These are phyloP conservation scores for Asterophora parasitica DNA, from an alignment of 768 basidiomycete genomes.

Conservation along the genomic window DNA sequence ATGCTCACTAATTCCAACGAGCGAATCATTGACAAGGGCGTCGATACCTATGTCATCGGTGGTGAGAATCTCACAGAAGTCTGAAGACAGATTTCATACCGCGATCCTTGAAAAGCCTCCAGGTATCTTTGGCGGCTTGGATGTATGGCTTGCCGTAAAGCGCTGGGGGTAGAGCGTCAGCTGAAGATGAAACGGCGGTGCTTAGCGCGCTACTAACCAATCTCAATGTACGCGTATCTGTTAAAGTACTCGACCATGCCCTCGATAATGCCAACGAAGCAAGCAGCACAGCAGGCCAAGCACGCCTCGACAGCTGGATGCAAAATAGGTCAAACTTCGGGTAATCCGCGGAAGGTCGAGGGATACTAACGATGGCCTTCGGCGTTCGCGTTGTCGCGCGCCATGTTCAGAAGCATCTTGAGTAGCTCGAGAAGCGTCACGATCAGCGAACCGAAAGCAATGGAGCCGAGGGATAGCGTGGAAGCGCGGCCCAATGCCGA, in stretches of 20 bases:
- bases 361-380: slow-evolving; percentile 59
- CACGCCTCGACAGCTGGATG: slow-evolving; percentile 61
- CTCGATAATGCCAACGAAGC: slow-evolving; percentile 71
- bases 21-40: slow-evolving; percentile 77
- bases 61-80: slow-evolving; percentile 16
- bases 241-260: slow-evolving; percentile 76
- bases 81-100: slow-evolving; percentile 30
- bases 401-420: slow-evolving; percentile 52
- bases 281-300: slow-evolving; percentile 74
- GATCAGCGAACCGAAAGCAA: slow-evolving; percentile 81
- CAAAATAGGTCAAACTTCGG: neutral
- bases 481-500: slow-evolving; percentile 71
- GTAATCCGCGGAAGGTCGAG: neutral
- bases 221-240: slow-evolving; percentile 81
- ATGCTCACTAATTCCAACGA: slow-evolving; percentile 71
- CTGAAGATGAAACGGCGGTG: no score
- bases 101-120: slow-evolving; percentile 70
- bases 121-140: slow-evolving; percentile 78
- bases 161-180: slow-evolving; percentile 35
- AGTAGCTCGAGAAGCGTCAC: slow-evolving; percentile 76
- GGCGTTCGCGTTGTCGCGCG: slow-evolving; percentile 52
- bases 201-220: slow-evolving; percentile 36
- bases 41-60: slow-evolving; percentile 47
- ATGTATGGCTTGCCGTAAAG: slow-evolving; percentile 84
- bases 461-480: slow-evolving; percentile 76